These are phyloP conservation scores for Auricularia heimuer DNA, from an alignment of 768 basidiomycete genomes.

Conservation along the genomic window DNA sequence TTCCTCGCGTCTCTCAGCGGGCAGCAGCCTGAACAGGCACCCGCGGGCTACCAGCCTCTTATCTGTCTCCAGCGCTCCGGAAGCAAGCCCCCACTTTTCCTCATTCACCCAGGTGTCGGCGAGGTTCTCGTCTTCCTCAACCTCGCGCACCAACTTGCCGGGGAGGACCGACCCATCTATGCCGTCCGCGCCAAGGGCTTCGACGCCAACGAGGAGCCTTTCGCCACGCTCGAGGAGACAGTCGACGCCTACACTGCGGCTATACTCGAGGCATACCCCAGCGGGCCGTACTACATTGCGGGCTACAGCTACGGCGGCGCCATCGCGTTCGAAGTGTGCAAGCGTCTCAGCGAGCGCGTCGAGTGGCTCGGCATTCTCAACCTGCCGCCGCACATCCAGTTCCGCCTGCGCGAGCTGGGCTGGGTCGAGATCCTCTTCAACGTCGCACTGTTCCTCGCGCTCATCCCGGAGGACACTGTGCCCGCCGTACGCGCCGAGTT, in stretches of 20 bases:
- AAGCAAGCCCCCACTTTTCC: slow-evolving; percentile 32
- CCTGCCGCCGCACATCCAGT: slow-evolving; percentile 33
- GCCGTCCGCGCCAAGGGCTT: slow-evolving; percentile 37
- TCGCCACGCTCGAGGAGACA: slow-evolving; percentile 31
- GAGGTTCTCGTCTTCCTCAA: slow-evolving; percentile 33
- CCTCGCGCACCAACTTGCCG: slow-evolving; percentile 28
- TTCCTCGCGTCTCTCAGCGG: slow-evolving; percentile 12
- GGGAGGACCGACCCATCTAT: slow-evolving; percentile 33
- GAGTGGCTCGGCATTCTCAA: slow-evolving; percentile 34
- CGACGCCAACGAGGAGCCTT: slow-evolving; percentile 28
- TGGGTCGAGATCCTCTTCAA: slow-evolving; percentile 33
- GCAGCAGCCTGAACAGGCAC: not conserved
- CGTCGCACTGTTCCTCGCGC: slow-evolving; percentile 31
- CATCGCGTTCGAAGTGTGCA: slow-evolving; percentile 34
- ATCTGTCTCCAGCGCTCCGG: slow-evolving; percentile 30
- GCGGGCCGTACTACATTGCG: slow-evolving; percentile 32
- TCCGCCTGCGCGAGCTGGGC: slow-evolving; percentile 32
- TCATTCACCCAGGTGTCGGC: slow-evolving; percentile 36
- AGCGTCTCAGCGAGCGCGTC: slow-evolving; percentile 25
- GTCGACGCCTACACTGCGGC: slow-evolving; percentile 26
- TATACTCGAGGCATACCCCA: slow-evolving; percentile 25
- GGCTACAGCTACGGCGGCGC: slow-evolving; percentile 40
- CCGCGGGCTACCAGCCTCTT: slow-evolving; percentile 29
- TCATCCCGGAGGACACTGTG: slow-evolving; percentile 16
- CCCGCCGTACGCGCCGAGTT: slow-evolving; percentile 13